Base-by-base conservation (phyloP, 192 early-diverging fungal genomes). In the Podochytrium sp. region DNA sequence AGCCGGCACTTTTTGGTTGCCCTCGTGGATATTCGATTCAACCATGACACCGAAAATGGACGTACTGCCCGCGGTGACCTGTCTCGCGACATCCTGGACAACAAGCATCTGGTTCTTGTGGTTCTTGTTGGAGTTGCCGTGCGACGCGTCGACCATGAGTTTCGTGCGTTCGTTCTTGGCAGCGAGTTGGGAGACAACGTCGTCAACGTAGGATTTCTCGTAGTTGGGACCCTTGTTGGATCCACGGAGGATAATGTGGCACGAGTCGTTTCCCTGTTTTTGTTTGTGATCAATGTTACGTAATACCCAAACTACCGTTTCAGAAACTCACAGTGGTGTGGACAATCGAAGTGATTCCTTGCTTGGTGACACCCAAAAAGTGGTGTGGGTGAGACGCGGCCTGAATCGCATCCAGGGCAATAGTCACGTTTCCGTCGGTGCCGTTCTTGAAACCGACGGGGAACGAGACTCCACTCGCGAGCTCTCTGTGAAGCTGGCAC, bases 141-240 rank as follows among this genome's bases (percentile, higher is more conserved):
- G 97, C 63, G 92, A 94, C 81, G 94, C 96, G 77, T 99, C 97
- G 65, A 98, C 81, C 97, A 99, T 99, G 62, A 99, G 62, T 2
- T 81, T 75, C 64, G 84, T 73, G 62, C 81, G 85, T 37, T 88
- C 77, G 29, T 79, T 80, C 51, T 90, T 87, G 65, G 87, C 88
- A 33, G 74, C 55, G 53, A 96, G 78, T 65, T 90, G 85, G 3
- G 79, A 76, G 3, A 81, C 81, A 50, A 83, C 86, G 43, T 76
- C 76, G 53, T 83, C 76, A 32, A 98, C 85, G 49, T 92, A 83
- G 18, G 86, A 82, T 38, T 89, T 85, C 25, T 90, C 91, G 83
- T 93, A 99, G 87, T 99, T 99, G 75, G 97, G 94, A 0, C 95
- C 94, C 63, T 84, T 83, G 43, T 79, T 86, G 4, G 92, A 91